Evolutionary conservation across 805 yeast genomes (phyloP).

Genomic region (Saccharomycopsis fermentans): DNA sequence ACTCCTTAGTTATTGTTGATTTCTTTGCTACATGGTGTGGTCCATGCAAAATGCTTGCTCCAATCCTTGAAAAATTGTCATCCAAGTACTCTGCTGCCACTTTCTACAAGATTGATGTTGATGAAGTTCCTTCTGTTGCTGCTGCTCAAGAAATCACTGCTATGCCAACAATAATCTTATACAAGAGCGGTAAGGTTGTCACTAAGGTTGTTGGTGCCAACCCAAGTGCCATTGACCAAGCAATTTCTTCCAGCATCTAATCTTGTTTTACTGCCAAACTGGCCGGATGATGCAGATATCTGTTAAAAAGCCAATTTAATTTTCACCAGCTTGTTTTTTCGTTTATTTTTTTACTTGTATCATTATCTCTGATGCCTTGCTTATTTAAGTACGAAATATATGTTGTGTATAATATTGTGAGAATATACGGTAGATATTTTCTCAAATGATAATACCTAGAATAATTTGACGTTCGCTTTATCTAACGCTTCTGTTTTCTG

Average conservation of each 20-base stretch:
- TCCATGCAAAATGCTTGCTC: constrained; percentile 97
- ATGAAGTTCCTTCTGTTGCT: constrained; percentile 67
- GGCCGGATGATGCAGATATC: background rate
- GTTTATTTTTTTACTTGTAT: no score
- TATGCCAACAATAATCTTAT: constrained; percentile 63
- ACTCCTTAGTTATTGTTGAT: constrained; percentile 82
- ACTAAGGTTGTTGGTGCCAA: constrained; percentile 84
- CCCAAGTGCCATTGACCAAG: constrained; percentile 71
- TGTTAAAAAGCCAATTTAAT: no score
- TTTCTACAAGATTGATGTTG: constrained; percentile 90
- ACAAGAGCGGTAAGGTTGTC: constrained; percentile 74
- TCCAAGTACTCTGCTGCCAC: constrained; percentile 49
- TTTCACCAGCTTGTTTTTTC: no score
- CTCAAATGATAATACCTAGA: no score
- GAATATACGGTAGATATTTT: no score
- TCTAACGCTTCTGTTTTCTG: no score
- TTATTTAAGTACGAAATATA: no score
- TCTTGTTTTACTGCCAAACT: background rate
- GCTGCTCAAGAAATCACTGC: constrained; percentile 49
- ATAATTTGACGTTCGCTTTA: no score
- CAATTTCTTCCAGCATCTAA: constrained; percentile 44
- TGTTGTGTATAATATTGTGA: no score
- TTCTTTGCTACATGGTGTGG: constrained; percentile 99
- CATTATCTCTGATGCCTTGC: no score
- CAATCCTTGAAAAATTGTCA: constrained; percentile 77